phyloP scores from a whole-genome alignment of 768 basidiomycete genomes.

The Collybiopsis luxurians region DNA sequence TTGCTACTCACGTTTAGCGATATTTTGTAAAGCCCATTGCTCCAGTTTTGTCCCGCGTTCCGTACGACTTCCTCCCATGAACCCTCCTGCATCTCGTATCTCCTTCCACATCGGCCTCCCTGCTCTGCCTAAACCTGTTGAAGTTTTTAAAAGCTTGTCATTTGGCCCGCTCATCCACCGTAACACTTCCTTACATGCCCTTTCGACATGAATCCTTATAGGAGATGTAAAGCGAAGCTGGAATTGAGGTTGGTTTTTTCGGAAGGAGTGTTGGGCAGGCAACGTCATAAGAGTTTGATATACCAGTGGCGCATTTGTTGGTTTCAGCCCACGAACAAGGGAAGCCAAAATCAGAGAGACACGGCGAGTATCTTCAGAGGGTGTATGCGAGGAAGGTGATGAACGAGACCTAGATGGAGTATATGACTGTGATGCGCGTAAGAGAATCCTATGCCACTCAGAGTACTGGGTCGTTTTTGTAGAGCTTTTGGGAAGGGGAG shows the following conservation, averaged over 20 bases:
- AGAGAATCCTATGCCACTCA: constrained; percentile 7
- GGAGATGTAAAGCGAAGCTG: constrained; percentile 67
- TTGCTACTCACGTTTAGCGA: constrained; percentile 63
- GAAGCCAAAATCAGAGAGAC: constrained; percentile 59
- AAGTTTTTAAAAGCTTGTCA: too few relatives aligned
- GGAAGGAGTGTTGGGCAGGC: constrained; percentile 68
- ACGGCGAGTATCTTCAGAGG: not conserved
- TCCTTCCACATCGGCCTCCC: constrained; percentile 80
- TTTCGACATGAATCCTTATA: constrained; percentile 48
- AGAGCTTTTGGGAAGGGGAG: not conserved
- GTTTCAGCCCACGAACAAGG: constrained; percentile 35
- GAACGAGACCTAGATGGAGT: not conserved
- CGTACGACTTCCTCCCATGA: not conserved
- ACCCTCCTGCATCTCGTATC: not conserved
- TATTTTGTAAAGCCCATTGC: constrained; percentile 85
- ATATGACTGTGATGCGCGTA: not conserved
- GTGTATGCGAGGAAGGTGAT: not conserved
- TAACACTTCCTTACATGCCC: constrained; percentile 49
- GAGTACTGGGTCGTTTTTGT: not conserved
- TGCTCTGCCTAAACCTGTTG: too few relatives aligned
- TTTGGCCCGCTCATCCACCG: constrained; percentile 61
- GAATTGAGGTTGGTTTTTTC: constrained; percentile 64
- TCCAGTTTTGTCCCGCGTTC: constrained; percentile 31
- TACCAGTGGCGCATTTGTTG: constrained; percentile 52
- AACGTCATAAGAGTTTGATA: constrained; percentile 74